These are phyloP conservation scores for Haplosporangium gracile DNA, from an alignment of 192 early-diverging fungal species.

Conservation along the genomic window DNA sequence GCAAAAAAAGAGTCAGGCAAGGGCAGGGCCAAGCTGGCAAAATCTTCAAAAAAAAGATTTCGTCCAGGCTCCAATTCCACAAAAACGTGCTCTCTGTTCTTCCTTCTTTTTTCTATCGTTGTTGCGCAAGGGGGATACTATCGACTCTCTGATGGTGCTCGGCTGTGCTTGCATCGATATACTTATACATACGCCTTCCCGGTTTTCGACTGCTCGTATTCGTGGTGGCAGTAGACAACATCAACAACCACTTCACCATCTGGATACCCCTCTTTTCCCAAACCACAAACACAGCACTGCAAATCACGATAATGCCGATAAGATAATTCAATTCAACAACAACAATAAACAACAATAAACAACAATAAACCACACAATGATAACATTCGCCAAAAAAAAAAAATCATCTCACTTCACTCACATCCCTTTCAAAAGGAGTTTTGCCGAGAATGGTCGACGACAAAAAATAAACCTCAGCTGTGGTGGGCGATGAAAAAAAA, in stretches of 20 bases:
- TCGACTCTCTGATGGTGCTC: background rate
- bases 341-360: background rate
- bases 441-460: background rate
- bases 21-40: background rate
- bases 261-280: too few relatives aligned
- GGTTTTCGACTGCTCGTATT: too few relatives aligned
- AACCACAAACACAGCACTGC: background rate
- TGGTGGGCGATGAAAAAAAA: background rate
- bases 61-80: background rate
- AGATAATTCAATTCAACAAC: background rate
- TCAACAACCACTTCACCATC: too few relatives aligned
- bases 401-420: background rate
- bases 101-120: background rate
- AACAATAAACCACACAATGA: background rate
- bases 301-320: constrained; percentile 4
- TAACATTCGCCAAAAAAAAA: background rate
- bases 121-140: background rate
- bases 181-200: too few relatives aligned
- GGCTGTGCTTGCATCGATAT: background rate
- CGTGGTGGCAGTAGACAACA: too few relatives aligned
- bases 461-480: background rate
- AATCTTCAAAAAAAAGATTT: background rate
- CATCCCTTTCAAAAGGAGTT: background rate
- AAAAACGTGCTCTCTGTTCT: background rate
- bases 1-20: background rate